phyloP scores from a whole-genome alignment of 2,329 filamentous ascomycete species.

The Ophiostoma novo-ulmi region DNA sequence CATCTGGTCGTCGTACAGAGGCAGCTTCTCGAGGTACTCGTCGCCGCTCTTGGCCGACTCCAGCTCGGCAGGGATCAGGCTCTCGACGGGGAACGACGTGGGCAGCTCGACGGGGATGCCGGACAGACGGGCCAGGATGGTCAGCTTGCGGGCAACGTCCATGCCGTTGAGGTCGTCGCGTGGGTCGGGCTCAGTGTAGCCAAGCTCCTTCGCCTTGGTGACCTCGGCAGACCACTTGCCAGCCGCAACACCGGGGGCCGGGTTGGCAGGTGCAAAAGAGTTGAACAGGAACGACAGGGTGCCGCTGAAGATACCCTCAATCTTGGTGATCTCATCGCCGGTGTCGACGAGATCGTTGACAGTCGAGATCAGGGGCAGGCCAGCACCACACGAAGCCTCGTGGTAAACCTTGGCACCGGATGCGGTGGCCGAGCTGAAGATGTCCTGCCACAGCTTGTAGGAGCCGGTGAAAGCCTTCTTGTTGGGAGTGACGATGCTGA shows the following conservation, averaged over 20 bases:
- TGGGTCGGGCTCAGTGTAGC: conserved; percentile 86
- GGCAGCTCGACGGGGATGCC: conserved; percentile 78
- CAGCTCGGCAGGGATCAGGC: conserved; percentile 81
- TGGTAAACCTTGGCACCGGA: conserved; percentile 84
- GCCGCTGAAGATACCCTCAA: conserved; percentile 95
- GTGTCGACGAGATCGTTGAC: conserved; percentile 92
- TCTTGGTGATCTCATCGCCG: conserved; percentile 82
- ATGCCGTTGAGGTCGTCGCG: conserved; percentile 81
- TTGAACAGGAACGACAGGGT: conserved; percentile 99
- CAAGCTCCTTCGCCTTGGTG: conserved; percentile 82
- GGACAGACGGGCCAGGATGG: conserved; percentile 81
- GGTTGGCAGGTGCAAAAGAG: conserved; percentile 76
- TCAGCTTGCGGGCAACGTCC: conserved; percentile 92
- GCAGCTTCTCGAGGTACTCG: conserved; percentile 77
- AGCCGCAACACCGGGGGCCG: conserved; percentile 67
- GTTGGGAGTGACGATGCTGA: conserved; percentile 93
- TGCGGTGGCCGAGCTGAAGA: conserved; percentile 67
- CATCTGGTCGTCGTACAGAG: conserved; percentile 84
- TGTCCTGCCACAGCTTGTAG: conserved; percentile 77
- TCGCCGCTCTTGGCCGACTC: conserved; percentile 71
- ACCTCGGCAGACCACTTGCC: conserved; percentile 90
- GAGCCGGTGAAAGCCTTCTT: conserved; percentile 94
- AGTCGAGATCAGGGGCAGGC: conserved; percentile 87
- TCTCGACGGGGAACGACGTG: conserved; percentile 88
- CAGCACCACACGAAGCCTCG: conserved; percentile 89